A percentile compares a stretch with the other conserved stretches of the same genome.
Conservation (phyloP, 2,329 filamentous ascomycete species). For the Penicillium sp. region DNA sequence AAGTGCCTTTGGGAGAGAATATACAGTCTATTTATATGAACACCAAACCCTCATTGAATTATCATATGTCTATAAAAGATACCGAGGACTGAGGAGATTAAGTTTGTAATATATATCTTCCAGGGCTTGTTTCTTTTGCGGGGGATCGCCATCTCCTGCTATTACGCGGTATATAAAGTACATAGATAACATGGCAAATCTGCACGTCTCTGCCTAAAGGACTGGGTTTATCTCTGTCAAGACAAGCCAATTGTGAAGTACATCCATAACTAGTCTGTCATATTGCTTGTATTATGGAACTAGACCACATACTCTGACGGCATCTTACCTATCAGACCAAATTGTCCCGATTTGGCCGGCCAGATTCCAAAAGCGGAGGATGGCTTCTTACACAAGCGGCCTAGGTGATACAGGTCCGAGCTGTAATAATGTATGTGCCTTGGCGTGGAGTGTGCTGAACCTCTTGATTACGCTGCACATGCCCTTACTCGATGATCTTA, state of each 20-base stretch:
- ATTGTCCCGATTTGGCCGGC: neutral
- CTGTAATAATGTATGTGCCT: neutral
- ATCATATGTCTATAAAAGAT: constrained; percentile 4
- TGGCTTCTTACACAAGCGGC: neutral
- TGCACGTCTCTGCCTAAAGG: neutral
- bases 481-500: neutral
- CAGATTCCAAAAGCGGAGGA: neutral
- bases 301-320: neutral
- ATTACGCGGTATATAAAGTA: neutral
- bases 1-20: neutral
- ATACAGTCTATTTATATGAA: neutral
- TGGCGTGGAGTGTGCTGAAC: neutral
- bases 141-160: neutral
- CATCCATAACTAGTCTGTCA: neutral
- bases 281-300: neutral
- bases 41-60: neutral
- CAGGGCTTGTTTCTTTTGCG: neutral
- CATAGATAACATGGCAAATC: neutral
- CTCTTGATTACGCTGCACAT: neutral
- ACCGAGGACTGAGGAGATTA: neutral
- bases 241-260: neutral
- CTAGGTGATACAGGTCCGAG: neutral
- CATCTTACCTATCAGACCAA: neutral
- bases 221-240: neutral
- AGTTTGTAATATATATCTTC: neutral